A percentile compares a stretch with the other conserved stretches of the same genome.
Evolutionary conservation across 176 grass and related monocot genomes (phyloP).

Genomic region (Musa beccarii): DNA sequence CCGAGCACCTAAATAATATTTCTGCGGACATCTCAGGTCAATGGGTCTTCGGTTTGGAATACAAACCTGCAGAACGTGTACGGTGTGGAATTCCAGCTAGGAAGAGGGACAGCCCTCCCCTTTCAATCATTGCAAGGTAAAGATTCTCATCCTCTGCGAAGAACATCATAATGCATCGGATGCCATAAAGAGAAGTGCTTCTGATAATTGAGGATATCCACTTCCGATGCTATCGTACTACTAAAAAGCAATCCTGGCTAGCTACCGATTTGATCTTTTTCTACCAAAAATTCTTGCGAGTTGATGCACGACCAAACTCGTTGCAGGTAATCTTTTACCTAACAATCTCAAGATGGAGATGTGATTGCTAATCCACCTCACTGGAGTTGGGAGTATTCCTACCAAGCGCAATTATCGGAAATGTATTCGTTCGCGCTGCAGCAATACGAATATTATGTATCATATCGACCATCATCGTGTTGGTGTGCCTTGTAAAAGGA

Average conservation of each 20-base stretch:
- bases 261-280: too few relatives aligned
- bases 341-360: slow-evolving; percentile 65
- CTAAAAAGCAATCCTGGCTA: too few relatives aligned
- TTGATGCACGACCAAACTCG: neutral
- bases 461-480: neutral
- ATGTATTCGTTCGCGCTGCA: neutral
- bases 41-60: slow-evolving; percentile 48
- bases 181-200: too few relatives aligned
- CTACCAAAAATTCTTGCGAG: too few relatives aligned
- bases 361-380: slow-evolving; percentile 17
- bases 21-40: slow-evolving; percentile 27
- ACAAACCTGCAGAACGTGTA: slow-evolving; percentile 38
- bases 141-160: slow-evolving; percentile 1
- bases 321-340: slow-evolving; percentile 42
- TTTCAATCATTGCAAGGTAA: slow-evolving; percentile 71
- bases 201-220: too few relatives aligned
- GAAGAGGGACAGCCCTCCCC: slow-evolving; percentile 36
- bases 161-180: too few relatives aligned
- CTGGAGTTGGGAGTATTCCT: slow-evolving; percentile 19
- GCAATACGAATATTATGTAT: neutral
- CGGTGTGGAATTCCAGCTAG: slow-evolving; percentile 22
- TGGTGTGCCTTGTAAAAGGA: too few relatives aligned
- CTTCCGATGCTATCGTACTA: too few relatives aligned
- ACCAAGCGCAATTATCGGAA: slow-evolving; percentile 3
- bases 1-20: too few relatives aligned